Percentiles rank a stretch among this genome's conserved stretches.
Evolutionary conservation across 1,139 yeast genomes (phyloP).

Genomic region (Kurtzmaniella natalensis): DNA sequence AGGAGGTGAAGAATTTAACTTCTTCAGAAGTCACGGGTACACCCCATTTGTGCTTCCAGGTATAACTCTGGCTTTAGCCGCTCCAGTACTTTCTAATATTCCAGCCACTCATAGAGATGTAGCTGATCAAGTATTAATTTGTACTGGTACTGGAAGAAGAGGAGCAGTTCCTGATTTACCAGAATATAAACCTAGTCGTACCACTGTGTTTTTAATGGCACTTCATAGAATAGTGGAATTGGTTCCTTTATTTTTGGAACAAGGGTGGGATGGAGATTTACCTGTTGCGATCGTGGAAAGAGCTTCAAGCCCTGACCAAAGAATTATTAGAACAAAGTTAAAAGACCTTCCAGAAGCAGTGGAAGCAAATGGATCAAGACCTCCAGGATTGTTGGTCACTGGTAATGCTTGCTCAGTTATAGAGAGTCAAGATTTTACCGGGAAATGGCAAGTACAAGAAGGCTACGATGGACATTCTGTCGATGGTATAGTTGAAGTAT

Average conservation of each 20-base stretch:
- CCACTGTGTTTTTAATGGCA: constrained; percentile 89
- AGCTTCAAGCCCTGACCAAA: constrained; percentile 90
- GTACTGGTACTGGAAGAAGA: constrained; percentile 92
- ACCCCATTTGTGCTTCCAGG: constrained; percentile 81
- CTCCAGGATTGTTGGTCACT: constrained; percentile 86
- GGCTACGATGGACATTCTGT: constrained; percentile 28
- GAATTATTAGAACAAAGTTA: constrained; percentile 73
- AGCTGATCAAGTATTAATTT: constrained; percentile 86
- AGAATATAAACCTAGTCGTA: constrained; percentile 63
- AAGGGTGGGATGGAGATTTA: constrained; percentile 63
- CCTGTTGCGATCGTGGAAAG: constrained; percentile 89
- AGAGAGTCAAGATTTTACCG: constrained; percentile 14
- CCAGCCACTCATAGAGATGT: constrained; percentile 93
- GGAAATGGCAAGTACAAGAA: constrained; percentile 56
- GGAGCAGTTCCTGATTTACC: constrained; percentile 83
- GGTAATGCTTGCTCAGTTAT: constrained; percentile 77
- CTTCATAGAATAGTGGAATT: constrained; percentile 76
- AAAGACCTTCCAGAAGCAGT: constrained; percentile 66
- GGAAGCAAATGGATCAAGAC: constrained; percentile 80
- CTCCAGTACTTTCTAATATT: constrained; percentile 78
- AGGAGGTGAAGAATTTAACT: constrained; percentile 88
- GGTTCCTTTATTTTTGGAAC: constrained; percentile 51
- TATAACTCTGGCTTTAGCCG: constrained; percentile 84
- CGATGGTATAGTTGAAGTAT: not conserved
- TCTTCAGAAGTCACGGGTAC: constrained; percentile 63